These are phyloP conservation scores for Xerocomellus intermedius DNA, from an alignment of 768 basidiomycete species.

Conservation along the genomic window DNA sequence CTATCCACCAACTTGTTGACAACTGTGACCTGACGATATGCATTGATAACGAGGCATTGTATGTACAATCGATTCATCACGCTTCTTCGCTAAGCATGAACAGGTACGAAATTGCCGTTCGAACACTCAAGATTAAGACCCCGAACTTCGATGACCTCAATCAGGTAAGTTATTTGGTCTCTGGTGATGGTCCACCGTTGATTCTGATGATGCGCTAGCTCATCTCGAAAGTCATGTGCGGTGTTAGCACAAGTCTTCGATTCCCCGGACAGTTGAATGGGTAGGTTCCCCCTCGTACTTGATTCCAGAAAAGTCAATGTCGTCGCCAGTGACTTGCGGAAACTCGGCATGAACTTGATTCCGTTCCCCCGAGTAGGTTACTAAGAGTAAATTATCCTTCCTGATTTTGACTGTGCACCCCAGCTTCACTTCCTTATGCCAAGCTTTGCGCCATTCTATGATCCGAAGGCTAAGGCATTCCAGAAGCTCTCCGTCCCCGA, in stretches of 20 bases:
- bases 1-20: constrained; percentile 86
- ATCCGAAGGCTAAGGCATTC: constrained; percentile 61
- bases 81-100: background rate
- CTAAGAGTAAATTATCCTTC: background rate
- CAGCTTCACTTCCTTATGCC: constrained; percentile 97
- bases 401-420: constrained; percentile 6
- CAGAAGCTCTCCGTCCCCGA: constrained; percentile 62
- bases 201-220: constrained; percentile 39
- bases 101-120: constrained; percentile 71
- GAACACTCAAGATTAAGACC: constrained; percentile 60
- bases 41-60: constrained; percentile 88
- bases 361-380: constrained; percentile 87
- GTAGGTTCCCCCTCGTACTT: constrained; percentile 36
- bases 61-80: constrained; percentile 19
- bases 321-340: constrained; percentile 68
- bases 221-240: constrained; percentile 90
- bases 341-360: constrained; percentile 90
- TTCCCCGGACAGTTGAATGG: constrained; percentile 95
- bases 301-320: constrained; percentile 4
- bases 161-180: constrained; percentile 39
- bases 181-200: background rate
- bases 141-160: constrained; percentile 72
- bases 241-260: constrained; percentile 86
- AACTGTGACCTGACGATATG: constrained; percentile 82
- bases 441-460: constrained; percentile 87